A percentile compares a stretch with the other conserved stretches of the same genome.
Evolutionary conservation across 495 filamentous ascomycete genomes (phyloP).

Genomic region (Pyrenula massariospora): DNA sequence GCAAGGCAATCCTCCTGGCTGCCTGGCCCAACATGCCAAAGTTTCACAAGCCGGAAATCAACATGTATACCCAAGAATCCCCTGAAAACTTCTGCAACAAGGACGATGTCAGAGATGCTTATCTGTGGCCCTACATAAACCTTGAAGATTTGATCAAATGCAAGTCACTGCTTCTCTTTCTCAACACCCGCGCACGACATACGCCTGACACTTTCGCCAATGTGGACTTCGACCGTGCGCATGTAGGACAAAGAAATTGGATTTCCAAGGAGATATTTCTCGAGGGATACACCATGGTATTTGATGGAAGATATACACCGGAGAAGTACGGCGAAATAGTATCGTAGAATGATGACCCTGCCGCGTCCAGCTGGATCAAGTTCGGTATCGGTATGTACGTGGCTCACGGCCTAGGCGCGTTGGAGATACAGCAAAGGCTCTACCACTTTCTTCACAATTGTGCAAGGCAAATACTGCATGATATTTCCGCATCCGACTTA

Average conservation of each 20-base stretch:
- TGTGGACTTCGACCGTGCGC: constrained; percentile 17
- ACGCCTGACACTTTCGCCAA: constrained; percentile 26
- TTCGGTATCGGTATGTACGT: constrained; percentile 16
- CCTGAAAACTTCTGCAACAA: constrained; percentile 4
- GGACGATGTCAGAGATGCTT: constrained; percentile 17
- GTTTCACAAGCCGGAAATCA: constrained; percentile 37
- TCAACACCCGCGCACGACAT: constrained; percentile 35
- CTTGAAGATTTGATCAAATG: constrained; percentile 37
- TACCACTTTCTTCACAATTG: constrained; percentile 28
- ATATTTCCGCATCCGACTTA: constrained; percentile 14
- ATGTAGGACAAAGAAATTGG: constrained; percentile 17
- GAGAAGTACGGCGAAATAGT: constrained; percentile 34
- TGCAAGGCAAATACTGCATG: constrained; percentile 29
- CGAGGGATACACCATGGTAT: constrained; percentile 26
- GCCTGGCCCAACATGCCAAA: constrained; percentile 36
- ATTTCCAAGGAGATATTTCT: constrained; percentile 22
- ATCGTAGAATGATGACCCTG: constrained; percentile 23
- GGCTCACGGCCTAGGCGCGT: constrained; percentile 27
- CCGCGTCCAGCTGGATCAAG: constrained; percentile 20
- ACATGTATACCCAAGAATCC: constrained; percentile 20
- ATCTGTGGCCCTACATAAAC: constrained; percentile 44
- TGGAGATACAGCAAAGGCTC: constrained; percentile 34
- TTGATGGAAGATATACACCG: constrained; percentile 19
- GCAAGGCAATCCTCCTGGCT: constrained; percentile 23
- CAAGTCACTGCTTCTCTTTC: constrained; percentile 29